phyloP scores from a whole-genome alignment of 1,284 basidiomycete genomes.

The Puccinia horiana region DNA sequence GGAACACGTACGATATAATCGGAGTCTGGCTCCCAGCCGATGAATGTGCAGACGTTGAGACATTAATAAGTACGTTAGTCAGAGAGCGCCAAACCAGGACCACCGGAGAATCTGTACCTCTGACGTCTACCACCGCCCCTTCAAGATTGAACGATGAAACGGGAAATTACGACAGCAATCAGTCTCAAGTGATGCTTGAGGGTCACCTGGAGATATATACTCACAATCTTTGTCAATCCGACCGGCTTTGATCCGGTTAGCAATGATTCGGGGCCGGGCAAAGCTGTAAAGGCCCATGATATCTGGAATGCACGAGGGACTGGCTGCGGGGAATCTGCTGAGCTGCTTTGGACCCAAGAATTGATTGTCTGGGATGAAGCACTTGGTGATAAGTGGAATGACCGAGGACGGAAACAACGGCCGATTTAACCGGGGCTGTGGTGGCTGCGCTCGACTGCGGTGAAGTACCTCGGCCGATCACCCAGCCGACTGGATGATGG shows the following conservation, averaged over 20 bases:
- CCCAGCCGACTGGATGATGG: too few species aligned
- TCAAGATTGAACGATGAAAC: neutral
- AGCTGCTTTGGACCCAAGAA: too few species aligned
- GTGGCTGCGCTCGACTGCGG: too few species aligned
- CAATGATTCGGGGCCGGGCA: neutral
- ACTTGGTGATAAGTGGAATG: too few species aligned
- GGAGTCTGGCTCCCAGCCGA: neutral
- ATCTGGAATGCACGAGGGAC: too few species aligned
- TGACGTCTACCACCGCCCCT: slow-evolving; percentile 45
- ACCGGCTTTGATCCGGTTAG: slow-evolving; percentile 20
- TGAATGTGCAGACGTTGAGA: neutral
- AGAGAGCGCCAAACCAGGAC: neutral
- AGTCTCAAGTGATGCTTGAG: neutral
- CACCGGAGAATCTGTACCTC: slow-evolving; percentile 13
- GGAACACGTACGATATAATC: slow-evolving; percentile 23
- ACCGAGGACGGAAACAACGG: too few species aligned
- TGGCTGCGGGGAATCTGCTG: too few species aligned
- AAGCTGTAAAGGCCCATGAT: slow-evolving; percentile 41
- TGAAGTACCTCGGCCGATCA: too few species aligned
- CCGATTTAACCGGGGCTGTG: too few species aligned
- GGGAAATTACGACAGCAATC: neutral
- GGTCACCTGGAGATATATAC: neutral
- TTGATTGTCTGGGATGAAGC: too few species aligned
- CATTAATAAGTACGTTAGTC: neutral
- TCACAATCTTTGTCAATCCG: slow-evolving; percentile 26